Base-by-base conservation (phyloP, 2,329 filamentous ascomycete species). In the Colletotrichum aenigma region DNA sequence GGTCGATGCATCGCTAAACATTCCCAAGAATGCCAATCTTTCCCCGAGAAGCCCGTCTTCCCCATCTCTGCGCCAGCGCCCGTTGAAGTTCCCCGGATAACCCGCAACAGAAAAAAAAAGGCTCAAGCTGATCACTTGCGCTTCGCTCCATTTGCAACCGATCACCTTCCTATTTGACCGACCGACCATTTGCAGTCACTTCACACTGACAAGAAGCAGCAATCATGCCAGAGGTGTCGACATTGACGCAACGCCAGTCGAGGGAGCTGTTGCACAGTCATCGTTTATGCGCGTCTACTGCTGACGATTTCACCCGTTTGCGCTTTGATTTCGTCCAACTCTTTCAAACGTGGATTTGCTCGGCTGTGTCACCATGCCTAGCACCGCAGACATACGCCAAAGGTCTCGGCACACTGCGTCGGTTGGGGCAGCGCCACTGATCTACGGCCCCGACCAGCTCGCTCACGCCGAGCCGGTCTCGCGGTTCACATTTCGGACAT, bases 281-380 rank as follows among this genome's bases (percentile, higher is more conserved):
- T 48, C 30, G 30, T 32, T 60, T 4, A 15, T 66, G 36, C 56
- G n/a, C 30, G 16, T 10, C 13, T 36, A 18, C 28, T 26, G 64
- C 34, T 73, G 65, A 69, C 64, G 70, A 58, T 10, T 48, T 28
- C 38, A 28, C 43, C 34, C 15, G 28, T 56, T 15, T 67, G 55
- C 69, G 68, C 68, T 75, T 61, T 72, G 68, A 67, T 62, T 66
- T 55, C 66, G 68, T 38, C 38, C 18, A 48, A 48, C 34, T 60
- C 69, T 66, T 52, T 72, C 52, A 36, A 66, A 67, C 68, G 62
- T 69, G 61, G 60, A 56, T 48, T 67, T 55, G 26, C 36, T 75
- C 61, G 24, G 30, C 24, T 36, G 62, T 75, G 62, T 73, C 64
- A 68, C 69, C 38, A 75, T 72, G 38, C 34, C 64, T 55, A 34